Evolutionary conservation across 148 eudicot genomes (phyloP).

Genomic region (Amaranthus cruentus): DNA sequence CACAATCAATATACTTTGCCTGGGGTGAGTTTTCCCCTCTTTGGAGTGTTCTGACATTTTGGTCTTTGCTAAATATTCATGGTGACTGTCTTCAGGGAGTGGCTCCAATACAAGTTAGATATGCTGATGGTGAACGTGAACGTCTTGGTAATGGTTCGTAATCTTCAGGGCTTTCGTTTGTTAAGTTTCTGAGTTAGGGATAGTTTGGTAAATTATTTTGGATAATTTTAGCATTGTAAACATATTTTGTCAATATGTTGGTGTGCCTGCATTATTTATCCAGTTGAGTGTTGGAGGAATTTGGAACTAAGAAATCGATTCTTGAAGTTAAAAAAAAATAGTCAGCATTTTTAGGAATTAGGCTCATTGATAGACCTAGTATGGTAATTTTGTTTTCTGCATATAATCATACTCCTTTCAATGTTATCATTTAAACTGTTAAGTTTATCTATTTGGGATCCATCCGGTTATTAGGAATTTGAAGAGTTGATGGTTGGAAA

Average conservation of each 20-base stretch:
- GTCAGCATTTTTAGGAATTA: too few species aligned
- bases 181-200: background rate
- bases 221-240: background rate
- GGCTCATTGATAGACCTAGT: too few species aligned
- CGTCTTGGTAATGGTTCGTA: conserved; percentile 64
- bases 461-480: too few species aligned
- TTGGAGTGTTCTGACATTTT: conserved; percentile 1
- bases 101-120: conserved; percentile 95
- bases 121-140: conserved; percentile 99
- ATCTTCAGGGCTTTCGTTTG: conserved; percentile 7
- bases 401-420: too few species aligned
- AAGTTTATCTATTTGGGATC: too few species aligned
- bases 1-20: conserved; percentile 89
- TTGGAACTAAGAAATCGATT: too few species aligned
- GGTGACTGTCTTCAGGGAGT: conserved; percentile 49
- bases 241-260: too few species aligned
- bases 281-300: too few species aligned
- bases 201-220: background rate
- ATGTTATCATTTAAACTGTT: too few species aligned
- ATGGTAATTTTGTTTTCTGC: too few species aligned
- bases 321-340: too few species aligned
- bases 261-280: background rate
- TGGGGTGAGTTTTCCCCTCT: conserved; percentile 51
- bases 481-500: too few species aligned
- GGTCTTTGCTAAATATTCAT: conserved; percentile 4